Conservation (phyloP, 208 protist genomes). For the Crithidia sp. region DNA sequence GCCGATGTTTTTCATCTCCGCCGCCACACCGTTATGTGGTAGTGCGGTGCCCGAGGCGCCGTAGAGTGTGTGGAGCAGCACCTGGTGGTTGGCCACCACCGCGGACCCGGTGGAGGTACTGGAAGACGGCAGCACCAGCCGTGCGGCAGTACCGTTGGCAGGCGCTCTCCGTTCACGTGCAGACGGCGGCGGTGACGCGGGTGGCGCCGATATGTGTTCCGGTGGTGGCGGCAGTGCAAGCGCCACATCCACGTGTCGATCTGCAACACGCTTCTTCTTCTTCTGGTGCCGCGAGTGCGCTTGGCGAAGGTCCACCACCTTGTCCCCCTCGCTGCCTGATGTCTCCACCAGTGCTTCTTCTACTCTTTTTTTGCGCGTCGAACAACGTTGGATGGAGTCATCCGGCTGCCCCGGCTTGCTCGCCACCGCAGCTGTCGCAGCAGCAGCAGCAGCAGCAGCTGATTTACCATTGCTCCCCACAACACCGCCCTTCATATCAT, state of each 20-base stretch:
- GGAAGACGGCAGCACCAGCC: neutral
- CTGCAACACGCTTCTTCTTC: neutral
- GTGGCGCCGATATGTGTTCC: neutral
- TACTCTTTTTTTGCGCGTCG: neutral
- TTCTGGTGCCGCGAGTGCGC: neutral
- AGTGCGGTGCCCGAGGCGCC: neutral
- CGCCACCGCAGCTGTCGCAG: no score
- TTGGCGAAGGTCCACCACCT: neutral
- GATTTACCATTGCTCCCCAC: no score
- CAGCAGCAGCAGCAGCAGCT: no score
- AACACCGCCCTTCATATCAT: no score
- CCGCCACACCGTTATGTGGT: no score
- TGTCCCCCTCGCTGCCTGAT: neutral
- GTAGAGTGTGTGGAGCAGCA: conserved; percentile 4
- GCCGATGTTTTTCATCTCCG: neutral
- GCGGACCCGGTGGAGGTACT: neutral
- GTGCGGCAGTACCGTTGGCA: neutral
- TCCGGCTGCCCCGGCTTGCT: no score
- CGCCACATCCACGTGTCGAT: neutral
- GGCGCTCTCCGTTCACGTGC: no score
- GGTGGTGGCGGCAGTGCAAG: neutral
- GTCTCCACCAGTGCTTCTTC: neutral
- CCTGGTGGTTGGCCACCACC: neutral
- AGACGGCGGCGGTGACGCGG: neutral
- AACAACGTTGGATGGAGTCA: no score